Conservation (phyloP, 2,329 filamentous ascomycete species). For the Fusarium ramigenum region DNA sequence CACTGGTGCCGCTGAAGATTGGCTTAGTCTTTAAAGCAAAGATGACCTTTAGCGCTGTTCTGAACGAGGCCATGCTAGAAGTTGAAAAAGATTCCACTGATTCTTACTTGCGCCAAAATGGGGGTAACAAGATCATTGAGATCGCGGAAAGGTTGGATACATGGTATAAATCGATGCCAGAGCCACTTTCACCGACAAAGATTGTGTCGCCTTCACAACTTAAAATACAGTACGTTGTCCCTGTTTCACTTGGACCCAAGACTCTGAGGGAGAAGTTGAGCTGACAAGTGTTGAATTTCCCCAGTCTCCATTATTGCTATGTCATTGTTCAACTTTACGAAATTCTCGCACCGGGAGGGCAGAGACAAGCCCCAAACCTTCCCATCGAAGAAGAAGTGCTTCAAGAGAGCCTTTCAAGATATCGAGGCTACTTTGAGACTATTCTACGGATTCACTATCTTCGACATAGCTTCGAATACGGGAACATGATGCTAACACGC, state of each 20-base stretch:
- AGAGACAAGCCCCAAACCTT: rapidly evolving
- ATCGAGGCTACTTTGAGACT: conserved; percentile 8
- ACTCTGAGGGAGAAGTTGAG: no score
- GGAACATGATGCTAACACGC: conserved; percentile 6
- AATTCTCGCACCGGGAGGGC: not conserved
- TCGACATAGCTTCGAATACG: conserved; percentile 9
- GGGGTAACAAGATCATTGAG: not conserved
- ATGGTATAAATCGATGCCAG: not conserved
- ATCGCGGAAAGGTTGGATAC: rapidly evolving
- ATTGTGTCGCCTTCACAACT: conserved; percentile 17
- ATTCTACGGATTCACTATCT: conserved; percentile 20
- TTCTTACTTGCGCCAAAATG: not conserved
- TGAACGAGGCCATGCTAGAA: not conserved
- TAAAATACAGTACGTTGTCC: not conserved
- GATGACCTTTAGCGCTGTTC: not conserved
- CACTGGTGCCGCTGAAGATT: not conserved
- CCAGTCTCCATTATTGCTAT: not conserved
- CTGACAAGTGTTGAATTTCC: no score
- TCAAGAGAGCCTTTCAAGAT: not conserved
- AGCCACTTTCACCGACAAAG: not conserved
- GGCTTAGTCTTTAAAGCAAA: not conserved
- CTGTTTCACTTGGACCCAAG: rapidly evolving
- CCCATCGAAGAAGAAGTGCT: not conserved
- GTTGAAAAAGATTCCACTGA: not conserved
- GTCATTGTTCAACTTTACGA: not conserved